phyloP scores from a whole-genome alignment of 495 filamentous ascomycete genomes.

The Aspergillus saccharolyticus region DNA sequence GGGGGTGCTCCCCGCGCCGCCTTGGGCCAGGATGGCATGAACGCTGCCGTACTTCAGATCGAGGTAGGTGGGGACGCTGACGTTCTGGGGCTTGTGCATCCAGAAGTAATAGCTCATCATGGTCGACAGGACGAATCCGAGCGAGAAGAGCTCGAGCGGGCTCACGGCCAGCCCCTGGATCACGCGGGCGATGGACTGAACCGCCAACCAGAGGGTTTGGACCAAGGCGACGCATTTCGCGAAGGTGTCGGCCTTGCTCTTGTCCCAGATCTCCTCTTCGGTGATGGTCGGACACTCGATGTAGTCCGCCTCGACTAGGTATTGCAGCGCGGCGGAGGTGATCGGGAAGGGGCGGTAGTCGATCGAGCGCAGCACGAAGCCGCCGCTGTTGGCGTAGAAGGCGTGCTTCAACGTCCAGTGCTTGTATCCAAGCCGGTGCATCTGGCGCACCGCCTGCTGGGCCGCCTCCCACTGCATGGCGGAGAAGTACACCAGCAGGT shows the following conservation, averaged over 20 bases:
- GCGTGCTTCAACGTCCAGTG: slow-evolving; percentile 8
- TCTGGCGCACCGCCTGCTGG: background rate
- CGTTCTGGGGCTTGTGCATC: slow-evolving; percentile 11
- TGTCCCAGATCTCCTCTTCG: slow-evolving; percentile 5
- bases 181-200: slow-evolving; percentile 3
- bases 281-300: slow-evolving; percentile 7
- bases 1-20: background rate
- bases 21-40: background rate
- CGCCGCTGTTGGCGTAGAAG: slow-evolving; percentile 4
- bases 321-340: background rate
- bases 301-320: slow-evolving; percentile 1
- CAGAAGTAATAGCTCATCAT: slow-evolving; percentile 5
- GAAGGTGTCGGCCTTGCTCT: slow-evolving; percentile 5
- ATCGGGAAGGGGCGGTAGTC: slow-evolving; percentile 7
- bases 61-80: slow-evolving; percentile 4
- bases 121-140: slow-evolving; percentile 8
- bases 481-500: slow-evolving; percentile 1
- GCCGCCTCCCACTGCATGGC: slow-evolving; percentile 7
- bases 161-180: slow-evolving; percentile 1
- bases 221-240: slow-evolving; percentile 5
- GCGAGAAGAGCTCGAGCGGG: slow-evolving; percentile 5
- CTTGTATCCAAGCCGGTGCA: slow-evolving; percentile 8
- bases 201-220: slow-evolving; percentile 7
- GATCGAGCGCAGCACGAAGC: slow-evolving; percentile 4
- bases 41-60: background rate